Conservation (phyloP, 495 filamentous ascomycete genomes). For the Neohortaea acidophila region DNA sequence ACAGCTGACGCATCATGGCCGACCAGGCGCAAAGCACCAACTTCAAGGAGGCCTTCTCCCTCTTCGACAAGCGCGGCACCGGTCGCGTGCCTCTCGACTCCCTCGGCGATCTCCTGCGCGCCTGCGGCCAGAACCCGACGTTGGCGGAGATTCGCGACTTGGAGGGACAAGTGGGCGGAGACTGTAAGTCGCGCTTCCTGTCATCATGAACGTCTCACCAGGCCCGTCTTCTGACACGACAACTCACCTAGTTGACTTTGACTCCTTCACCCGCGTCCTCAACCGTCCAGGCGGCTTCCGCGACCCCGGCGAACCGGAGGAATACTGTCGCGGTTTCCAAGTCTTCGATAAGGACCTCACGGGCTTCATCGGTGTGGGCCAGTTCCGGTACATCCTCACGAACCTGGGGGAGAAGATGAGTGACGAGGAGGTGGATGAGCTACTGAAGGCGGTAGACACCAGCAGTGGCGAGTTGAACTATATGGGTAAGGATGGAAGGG, state of each 20-base stretch:
- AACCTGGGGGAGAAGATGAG: constrained; percentile 98
- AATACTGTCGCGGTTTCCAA: constrained; percentile 96
- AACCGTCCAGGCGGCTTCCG: constrained; percentile 97
- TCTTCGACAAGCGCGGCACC: constrained; percentile 97
- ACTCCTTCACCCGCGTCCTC: constrained; percentile 85
- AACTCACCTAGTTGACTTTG: constrained; percentile 75
- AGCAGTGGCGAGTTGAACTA: constrained; percentile 94
- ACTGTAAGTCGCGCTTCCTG: constrained; percentile 52
- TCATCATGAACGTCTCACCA: too few species aligned
- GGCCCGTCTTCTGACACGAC: constrained; percentile 2
- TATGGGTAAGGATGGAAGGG: constrained; percentile 41
- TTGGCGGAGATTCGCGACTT: constrained; percentile 79
- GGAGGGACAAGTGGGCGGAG: constrained; percentile 70
- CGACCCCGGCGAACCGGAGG: constrained; percentile 90
- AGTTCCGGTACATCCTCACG: constrained; percentile 89
- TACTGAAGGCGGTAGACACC: constrained; percentile 91
- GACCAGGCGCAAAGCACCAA: constrained; percentile 45
- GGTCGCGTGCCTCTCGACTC: constrained; percentile 73
- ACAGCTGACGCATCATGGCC: constrained; percentile 6
- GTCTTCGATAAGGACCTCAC: constrained; percentile 99
- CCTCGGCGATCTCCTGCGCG: constrained; percentile 84
- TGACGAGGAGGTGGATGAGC: constrained; percentile 94
- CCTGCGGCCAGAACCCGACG: constrained; percentile 95
- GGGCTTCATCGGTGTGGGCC: constrained; percentile 91
- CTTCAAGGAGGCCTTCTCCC: constrained; percentile 99